phyloP scores from a whole-genome alignment of 1,284 basidiomycete species.

The Irpex sp. region DNA sequence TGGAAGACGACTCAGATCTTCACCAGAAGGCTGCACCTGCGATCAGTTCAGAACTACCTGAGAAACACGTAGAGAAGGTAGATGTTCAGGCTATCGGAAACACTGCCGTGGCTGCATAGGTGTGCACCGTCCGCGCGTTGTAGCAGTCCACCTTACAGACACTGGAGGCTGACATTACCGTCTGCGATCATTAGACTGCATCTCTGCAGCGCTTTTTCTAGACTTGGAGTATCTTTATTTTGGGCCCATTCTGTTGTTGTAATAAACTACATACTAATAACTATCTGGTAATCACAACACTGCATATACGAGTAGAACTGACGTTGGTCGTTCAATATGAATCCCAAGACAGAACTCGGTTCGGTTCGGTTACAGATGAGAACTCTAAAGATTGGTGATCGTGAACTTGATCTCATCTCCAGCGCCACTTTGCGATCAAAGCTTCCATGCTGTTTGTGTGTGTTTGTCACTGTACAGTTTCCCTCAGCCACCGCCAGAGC shows the following conservation, averaged over 20 bases:
- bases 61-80: not conserved
- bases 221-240: not conserved
- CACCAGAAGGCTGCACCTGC: not conserved
- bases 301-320: too few relatives aligned
- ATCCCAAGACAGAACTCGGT: too few relatives aligned
- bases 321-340: not conserved
- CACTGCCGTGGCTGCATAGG: not conserved
- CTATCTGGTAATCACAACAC: not conserved
- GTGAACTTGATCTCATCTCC: not conserved
- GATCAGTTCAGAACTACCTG: not conserved
- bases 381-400: too few relatives aligned
- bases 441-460: slow-evolving; percentile 5
- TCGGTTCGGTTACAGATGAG: too few relatives aligned
- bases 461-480: slow-evolving; percentile 25
- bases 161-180: too few relatives aligned
- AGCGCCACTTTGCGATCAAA: not conserved
- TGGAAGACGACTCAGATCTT: not conserved
- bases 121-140: not conserved
- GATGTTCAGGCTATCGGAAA: not conserved
- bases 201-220: not conserved
- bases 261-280: not conserved
- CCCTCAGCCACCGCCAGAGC: slow-evolving; percentile 21
- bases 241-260: not conserved
- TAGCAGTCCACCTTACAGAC: not conserved
- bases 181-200: too few relatives aligned